A percentile compares a stretch with the other conserved stretches of the same genome.
Evolutionary conservation across 495 filamentous ascomycete species (phyloP).

Genomic region (Podospora pseudocomata): DNA sequence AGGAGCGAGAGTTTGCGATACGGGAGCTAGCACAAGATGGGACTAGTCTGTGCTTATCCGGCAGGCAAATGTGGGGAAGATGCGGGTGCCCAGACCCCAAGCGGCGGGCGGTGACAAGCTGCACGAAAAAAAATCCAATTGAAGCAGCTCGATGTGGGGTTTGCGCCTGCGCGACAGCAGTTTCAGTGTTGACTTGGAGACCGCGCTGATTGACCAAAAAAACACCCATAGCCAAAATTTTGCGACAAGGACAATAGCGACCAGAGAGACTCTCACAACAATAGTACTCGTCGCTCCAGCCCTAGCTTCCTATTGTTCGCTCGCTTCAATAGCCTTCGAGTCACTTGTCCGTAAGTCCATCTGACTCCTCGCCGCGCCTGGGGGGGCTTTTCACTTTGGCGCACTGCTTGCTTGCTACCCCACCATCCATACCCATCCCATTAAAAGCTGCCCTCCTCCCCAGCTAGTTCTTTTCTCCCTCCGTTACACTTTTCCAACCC

Average conservation of each 20-base stretch:
- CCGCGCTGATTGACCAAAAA: constrained; percentile 1
- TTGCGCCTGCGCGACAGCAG: not conserved
- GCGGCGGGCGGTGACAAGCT: constrained; percentile 17
- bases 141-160: constrained; percentile 9
- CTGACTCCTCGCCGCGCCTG: constrained; percentile 18
- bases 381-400: constrained; percentile 11
- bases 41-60: not conserved
- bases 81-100: not conserved
- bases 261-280: not conserved
- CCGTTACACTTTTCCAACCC: not conserved
- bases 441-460: constrained; percentile 16
- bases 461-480: constrained; percentile 7
- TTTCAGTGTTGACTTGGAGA: not conserved
- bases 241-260: not conserved
- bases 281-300: not conserved
- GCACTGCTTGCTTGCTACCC: constrained; percentile 11
- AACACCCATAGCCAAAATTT: not conserved
- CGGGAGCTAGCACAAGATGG: constrained; percentile 1
- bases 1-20: not conserved
- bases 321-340: not conserved
- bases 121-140: constrained; percentile 16
- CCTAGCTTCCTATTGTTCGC: not conserved
- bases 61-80: not conserved
- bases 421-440: constrained; percentile 18
- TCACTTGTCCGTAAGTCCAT: not conserved